A percentile compares a stretch with the other conserved stretches of the same genome.
phyloP scores from a whole-genome alignment of 208 protist genomes.

The Herpetomonas tarakana region DNA sequence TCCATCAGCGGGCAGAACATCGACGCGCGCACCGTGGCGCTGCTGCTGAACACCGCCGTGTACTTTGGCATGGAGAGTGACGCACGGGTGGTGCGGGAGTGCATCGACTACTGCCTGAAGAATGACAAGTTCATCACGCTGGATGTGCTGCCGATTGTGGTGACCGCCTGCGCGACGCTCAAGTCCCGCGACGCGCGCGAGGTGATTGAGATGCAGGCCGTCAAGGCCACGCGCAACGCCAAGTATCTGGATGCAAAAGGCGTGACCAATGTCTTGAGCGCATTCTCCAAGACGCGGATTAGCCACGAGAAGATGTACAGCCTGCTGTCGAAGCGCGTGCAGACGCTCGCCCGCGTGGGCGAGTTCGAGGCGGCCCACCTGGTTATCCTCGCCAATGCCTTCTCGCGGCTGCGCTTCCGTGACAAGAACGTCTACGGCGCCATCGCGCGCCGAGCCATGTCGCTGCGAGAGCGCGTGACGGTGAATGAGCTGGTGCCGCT shows the following conservation, averaged over 20 bases:
- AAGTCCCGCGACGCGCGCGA: conserved; percentile 89
- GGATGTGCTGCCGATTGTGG: conserved; percentile 83
- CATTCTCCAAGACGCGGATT: conserved; percentile 88
- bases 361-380: conserved; percentile 89
- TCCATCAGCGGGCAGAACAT: conserved; percentile 80
- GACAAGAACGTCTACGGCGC: conserved; percentile 81
- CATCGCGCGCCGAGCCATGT: conserved; percentile 83
- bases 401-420: conserved; percentile 71
- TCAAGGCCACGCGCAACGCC: conserved; percentile 82
- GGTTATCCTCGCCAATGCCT: conserved; percentile 83
- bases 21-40: conserved; percentile 80
- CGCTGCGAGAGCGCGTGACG: conserved; percentile 84
- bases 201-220: conserved; percentile 90
- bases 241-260: conserved; percentile 85
- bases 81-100: conserved; percentile 87
- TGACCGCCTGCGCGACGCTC: conserved; percentile 87
- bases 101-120: conserved; percentile 88
- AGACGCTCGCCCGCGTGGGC: conserved; percentile 83
- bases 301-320: conserved; percentile 80
- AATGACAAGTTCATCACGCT: conserved; percentile 88
- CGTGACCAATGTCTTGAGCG: conserved; percentile 84
- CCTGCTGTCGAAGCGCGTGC: conserved; percentile 79
- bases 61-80: conserved; percentile 94
- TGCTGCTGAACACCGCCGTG: conserved; percentile 89
- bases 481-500: conserved; percentile 89